Evolutionary conservation across 495 filamentous ascomycete genomes (phyloP).

Genomic region (Amorphotheca resinae): DNA sequence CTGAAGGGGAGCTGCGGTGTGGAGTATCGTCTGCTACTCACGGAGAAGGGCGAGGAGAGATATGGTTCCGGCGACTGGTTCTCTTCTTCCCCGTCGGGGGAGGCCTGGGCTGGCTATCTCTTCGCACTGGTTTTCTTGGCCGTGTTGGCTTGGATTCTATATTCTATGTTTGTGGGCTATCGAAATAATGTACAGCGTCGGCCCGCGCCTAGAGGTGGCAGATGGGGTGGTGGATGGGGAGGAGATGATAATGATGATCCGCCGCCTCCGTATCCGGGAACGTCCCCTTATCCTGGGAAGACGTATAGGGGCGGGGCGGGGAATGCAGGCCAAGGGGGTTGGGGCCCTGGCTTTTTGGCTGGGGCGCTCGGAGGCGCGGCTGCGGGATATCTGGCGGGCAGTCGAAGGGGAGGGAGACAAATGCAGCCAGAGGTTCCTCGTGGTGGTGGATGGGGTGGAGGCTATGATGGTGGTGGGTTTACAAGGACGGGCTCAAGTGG

Average conservation of each 20-base stretch:
- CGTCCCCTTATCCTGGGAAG: slow-evolving; percentile 42
- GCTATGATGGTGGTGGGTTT: slow-evolving; percentile 36
- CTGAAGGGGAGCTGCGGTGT: slow-evolving; percentile 87
- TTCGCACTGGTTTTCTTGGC: slow-evolving; percentile 20
- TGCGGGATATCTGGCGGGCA: slow-evolving; percentile 55
- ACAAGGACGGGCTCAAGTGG: slow-evolving; percentile 26
- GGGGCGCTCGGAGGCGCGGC: slow-evolving; percentile 62
- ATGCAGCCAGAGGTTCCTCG: slow-evolving; percentile 19
- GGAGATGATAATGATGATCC: slow-evolving; percentile 37
- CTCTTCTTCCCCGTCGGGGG: not conserved
- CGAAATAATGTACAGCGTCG: slow-evolving; percentile 2
- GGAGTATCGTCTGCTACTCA: slow-evolving; percentile 76
- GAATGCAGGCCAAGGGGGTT: slow-evolving; percentile 33
- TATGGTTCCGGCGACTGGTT: slow-evolving; percentile 37
- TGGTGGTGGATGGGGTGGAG: slow-evolving; percentile 20
- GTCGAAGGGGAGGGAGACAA: slow-evolving; percentile 24
- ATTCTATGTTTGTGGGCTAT: slow-evolving; percentile 1
- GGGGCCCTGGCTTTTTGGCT: slow-evolving; percentile 83
- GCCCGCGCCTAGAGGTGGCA: slow-evolving; percentile 6
- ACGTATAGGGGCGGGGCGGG: slow-evolving; percentile 18
- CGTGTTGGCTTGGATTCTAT: slow-evolving; percentile 12
- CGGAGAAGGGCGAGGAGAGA: slow-evolving; percentile 62
- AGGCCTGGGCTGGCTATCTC: slow-evolving; percentile 9
- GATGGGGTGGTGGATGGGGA: slow-evolving; percentile 13
- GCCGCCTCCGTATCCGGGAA: slow-evolving; percentile 35